These are phyloP conservation scores for Phlebopus sp. DNA, from an alignment of 1,284 basidiomycete species.

Conservation along the genomic window DNA sequence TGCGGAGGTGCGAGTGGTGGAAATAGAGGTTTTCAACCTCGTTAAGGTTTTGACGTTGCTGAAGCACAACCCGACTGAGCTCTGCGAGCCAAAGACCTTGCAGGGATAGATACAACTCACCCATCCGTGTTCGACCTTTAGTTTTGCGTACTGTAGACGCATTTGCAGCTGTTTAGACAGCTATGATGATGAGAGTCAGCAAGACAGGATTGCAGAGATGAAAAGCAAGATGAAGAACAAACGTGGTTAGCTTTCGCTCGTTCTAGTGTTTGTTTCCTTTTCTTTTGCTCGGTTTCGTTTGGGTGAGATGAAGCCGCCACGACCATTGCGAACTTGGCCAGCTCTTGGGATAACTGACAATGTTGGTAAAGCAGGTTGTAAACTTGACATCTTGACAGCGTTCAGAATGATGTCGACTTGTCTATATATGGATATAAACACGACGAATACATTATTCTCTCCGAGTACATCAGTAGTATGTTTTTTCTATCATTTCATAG, in stretches of 20 bases:
- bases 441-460: too few species aligned
- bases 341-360: not conserved
- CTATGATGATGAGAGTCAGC: constrained; percentile 34
- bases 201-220: not conserved
- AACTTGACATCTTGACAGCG: not conserved
- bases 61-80: constrained; percentile 3
- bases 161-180: constrained; percentile 71
- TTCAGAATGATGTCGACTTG: not conserved
- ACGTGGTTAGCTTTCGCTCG: constrained; percentile 64
- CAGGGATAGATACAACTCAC: constrained; percentile 39
- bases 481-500: too few species aligned
- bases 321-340: constrained; percentile 19
- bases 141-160: constrained; percentile 69
- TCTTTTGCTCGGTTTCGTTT: constrained; percentile 37
- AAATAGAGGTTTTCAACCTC: constrained; percentile 80
- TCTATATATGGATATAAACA: not conserved
- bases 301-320: constrained; percentile 20
- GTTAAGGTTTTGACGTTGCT: constrained; percentile 74
- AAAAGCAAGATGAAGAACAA: constrained; percentile 23
- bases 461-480: too few species aligned
- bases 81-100: constrained; percentile 5
- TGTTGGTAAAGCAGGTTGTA: not conserved
- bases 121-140: constrained; percentile 81
- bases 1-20: constrained; percentile 53
- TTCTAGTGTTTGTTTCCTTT: constrained; percentile 51